Base-by-base conservation (phyloP, 2,329 filamentous ascomycete genomes). In the Epichloe typhina region DNA sequence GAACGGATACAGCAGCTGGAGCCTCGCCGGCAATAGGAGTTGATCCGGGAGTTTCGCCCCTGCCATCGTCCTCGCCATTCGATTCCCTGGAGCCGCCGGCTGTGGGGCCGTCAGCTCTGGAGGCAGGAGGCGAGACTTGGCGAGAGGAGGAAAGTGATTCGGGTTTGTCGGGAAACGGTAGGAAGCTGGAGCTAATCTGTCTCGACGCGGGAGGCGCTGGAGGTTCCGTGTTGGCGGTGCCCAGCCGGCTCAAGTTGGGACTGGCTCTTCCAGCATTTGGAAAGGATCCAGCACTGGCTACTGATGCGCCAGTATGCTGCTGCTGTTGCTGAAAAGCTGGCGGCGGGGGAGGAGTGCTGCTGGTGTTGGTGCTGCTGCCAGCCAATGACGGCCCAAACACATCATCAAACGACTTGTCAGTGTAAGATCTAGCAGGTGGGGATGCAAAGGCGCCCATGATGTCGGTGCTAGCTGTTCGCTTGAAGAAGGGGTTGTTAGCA, bases 401-500 rank as follows among this genome's bases (percentile, higher is more conserved):
- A 60, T 85, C 89, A 62, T 95, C 88, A 65, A 95, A 94, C 4
- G 83, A 82, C 66, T 78, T 82, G 56, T 87, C 83, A 46, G 74
- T 72, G 51, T 72, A 72, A 46, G 71, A 69, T 58, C 70, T 69
- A 40, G 68, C 60, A 11, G 74, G 66, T 12, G 74, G 70, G 11
- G 74, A 69, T 33, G 70, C 63, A 54, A 79, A 80, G 13, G 74
- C 69, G 40, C 73, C 72, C 68, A 77, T 74, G 52, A 80, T 74
- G 56, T 82, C 76, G 39, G 78, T 74, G 66, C 80, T 83, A 52
- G 73, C 76, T 45, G 80, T 79, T 44, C 80, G 74, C 61, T 88
- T 83, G 72, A 96, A 96, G 74, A 98, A 98, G 0, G 93, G 93
- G 64, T 98, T 98, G 61, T 89, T 96, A 58, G 78, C 87, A 64